Conservation (phyloP, 345 rosid species). For the Hevea brasiliensis region DNA sequence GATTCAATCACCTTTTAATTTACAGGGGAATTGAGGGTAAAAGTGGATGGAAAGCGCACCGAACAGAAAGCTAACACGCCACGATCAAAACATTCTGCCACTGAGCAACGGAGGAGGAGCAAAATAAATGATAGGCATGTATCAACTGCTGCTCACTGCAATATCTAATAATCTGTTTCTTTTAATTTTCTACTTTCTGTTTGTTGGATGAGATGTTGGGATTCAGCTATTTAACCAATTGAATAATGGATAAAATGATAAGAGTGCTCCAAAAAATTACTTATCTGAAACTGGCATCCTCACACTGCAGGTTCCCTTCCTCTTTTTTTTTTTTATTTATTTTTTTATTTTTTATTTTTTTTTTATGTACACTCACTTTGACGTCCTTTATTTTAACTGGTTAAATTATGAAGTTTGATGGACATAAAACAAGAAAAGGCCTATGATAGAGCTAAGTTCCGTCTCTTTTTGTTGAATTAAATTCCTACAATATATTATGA, state of each 20-base stretch:
- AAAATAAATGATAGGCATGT: constrained; percentile 91
- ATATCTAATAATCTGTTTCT: neutral
- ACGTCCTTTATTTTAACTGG: too few species aligned
- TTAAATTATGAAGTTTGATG: neutral
- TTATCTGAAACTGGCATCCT: neutral
- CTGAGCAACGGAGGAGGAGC: constrained; percentile 96
- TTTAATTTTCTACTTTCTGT: neutral
- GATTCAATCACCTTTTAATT: neutral
- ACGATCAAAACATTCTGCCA: constrained; percentile 96
- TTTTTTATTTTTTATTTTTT: neutral
- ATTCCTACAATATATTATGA: neutral
- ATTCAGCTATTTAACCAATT: neutral
- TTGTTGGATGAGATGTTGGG: neutral
- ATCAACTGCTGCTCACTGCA: neutral
- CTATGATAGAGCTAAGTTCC: neutral
- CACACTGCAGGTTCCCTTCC: neutral
- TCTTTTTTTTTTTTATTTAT: too few species aligned
- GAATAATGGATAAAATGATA: neutral
- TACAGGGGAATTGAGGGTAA: constrained; percentile 62
- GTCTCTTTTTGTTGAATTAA: neutral
- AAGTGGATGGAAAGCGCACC: constrained; percentile 58
- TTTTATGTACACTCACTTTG: too few species aligned
- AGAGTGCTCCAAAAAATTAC: neutral
- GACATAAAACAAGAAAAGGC: neutral
- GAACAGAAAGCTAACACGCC: constrained; percentile 89